Evolutionary conservation across 164 flowering plant genomes (phyloP).

Genomic region (Amborella trichopoda): DNA sequence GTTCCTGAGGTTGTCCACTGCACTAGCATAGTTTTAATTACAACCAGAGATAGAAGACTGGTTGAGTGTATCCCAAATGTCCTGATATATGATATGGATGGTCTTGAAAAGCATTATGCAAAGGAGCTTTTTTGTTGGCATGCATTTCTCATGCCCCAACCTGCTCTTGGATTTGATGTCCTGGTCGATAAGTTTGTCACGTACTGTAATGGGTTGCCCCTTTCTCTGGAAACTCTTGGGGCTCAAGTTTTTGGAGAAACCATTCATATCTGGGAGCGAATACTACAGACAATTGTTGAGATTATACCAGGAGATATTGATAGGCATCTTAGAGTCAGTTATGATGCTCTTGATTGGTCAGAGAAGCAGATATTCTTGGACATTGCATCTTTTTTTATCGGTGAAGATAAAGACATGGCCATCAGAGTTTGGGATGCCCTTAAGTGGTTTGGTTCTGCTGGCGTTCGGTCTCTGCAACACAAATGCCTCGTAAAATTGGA

Average conservation of each 20-base stretch:
- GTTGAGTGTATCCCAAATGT: conserved; percentile 2
- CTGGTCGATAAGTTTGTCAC: conserved; percentile 5
- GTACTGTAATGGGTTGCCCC: conserved; percentile 6
- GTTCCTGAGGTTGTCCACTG: conserved; percentile 2
- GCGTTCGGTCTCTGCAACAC: background rate
- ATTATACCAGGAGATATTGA: conserved; percentile 4
- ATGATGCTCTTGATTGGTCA: background rate
- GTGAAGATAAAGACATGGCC: background rate
- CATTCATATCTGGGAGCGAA: background rate
- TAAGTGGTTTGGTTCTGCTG: background rate
- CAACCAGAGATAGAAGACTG: conserved; percentile 4
- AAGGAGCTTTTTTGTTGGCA: no score
- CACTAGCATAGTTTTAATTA: conserved; percentile 2
- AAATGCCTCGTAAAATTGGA: background rate
- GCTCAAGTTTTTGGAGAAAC: conserved; percentile 1
- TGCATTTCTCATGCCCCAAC: conserved; percentile 2
- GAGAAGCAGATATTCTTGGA: background rate
- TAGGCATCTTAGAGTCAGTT: background rate
- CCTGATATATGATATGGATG: conserved; percentile 5
- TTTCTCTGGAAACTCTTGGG: conserved; percentile 3
- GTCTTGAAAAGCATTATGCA: conserved; percentile 4
- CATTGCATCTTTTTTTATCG: background rate
- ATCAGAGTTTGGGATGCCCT: background rate
- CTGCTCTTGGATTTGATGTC: no score
- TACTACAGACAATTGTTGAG: background rate